Evolutionary conservation across 306 rosid genomes (phyloP), one percentile per base, ranked within the genome.

Genomic region (Gynostemma pentaphyllum): DNA sequence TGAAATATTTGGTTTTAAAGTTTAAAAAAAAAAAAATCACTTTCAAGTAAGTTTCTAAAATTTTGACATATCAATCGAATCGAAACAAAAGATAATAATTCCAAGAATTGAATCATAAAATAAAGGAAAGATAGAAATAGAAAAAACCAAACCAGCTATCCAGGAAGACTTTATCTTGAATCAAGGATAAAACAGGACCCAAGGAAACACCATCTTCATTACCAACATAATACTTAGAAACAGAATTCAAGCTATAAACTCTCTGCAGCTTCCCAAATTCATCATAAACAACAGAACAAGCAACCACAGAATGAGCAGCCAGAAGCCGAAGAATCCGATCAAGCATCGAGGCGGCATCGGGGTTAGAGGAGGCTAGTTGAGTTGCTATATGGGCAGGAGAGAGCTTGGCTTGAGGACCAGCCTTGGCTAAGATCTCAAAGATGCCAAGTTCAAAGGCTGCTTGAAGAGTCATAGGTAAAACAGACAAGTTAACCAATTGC

Each of bases 301-400:
- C 36, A 11, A 86, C 57, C 28, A 87, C 46, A 15, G 79, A 77
- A 73, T 86, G 76, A 46, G 69, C 49, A 0, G 76, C 77, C 27
- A 86, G 55, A 0, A 86, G 83, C 68, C 78, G 44, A 1, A 83
- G 78, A 2, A 86, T 60, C 6, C 89, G 78, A 11, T 86, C 87
- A 1, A 86, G 7, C 89, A 86, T 76, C 8, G 63, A 2, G 2
- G 81, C 61, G 4, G 81, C 83, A 1, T 74, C 72, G 0, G 82
- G 64, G 64, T 86, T 86, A 13, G 9, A 37, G 47, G 78, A 26
- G 2, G 68, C 13, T 57, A 81, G 24, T n/a, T 74, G 27, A 0
- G 69, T 23, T 4, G 74, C 83, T 18, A 86, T 78, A 32, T 76
- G 79, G 0, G 40, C 2, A 0, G 80, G 28, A 1, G 83, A 80